Evolutionary conservation across 2,329 filamentous ascomycete genomes (phyloP).

Genomic region (Taxawa tesnikishii): DNA sequence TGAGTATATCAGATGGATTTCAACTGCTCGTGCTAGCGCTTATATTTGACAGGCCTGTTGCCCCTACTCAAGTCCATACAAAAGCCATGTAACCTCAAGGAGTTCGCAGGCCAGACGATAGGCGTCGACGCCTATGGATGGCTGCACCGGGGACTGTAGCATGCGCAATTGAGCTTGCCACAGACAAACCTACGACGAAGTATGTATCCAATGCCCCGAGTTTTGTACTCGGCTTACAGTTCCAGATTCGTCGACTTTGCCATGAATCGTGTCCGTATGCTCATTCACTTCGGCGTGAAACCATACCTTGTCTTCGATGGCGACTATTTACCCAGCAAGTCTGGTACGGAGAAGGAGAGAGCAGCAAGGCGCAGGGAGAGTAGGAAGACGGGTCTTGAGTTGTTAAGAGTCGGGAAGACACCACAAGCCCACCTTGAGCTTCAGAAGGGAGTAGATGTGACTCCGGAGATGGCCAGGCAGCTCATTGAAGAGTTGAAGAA

Average conservation of each 20-base stretch:
- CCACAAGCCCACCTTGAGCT: constrained; percentile 74
- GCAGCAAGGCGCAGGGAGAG: constrained; percentile 65
- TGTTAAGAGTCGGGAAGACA: constrained; percentile 69
- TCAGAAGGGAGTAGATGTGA: constrained; percentile 92
- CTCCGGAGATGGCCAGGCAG: constrained; percentile 84
- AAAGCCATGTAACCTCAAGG: constrained; percentile 72
- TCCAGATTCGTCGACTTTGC: constrained; percentile 77
- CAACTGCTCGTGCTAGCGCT: no score
- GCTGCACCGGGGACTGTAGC: constrained; percentile 84
- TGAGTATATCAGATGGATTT: no score
- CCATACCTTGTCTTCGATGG: constrained; percentile 96
- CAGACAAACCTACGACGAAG: constrained; percentile 80
- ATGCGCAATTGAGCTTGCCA: constrained; percentile 81
- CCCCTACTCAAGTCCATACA: constrained; percentile 95
- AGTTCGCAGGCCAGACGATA: constrained; percentile 75
- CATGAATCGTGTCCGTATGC: constrained; percentile 85
- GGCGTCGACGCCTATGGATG: constrained; percentile 98
- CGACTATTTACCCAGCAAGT: constrained; percentile 88
- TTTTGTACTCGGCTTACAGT: constrained; percentile 7
- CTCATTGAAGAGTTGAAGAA: constrained; percentile 87
- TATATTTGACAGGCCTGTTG: constrained; percentile 56
- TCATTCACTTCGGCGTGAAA: constrained; percentile 83
- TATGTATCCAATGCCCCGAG: constrained; percentile 31
- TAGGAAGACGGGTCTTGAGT: constrained; percentile 61
- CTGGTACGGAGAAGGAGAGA: constrained; percentile 68